Percentiles rank a stretch among this genome's conserved stretches.
These are phyloP conservation scores for Glycine latifolia DNA, from an alignment of 306 rosid genomes.

Conservation along the genomic window DNA sequence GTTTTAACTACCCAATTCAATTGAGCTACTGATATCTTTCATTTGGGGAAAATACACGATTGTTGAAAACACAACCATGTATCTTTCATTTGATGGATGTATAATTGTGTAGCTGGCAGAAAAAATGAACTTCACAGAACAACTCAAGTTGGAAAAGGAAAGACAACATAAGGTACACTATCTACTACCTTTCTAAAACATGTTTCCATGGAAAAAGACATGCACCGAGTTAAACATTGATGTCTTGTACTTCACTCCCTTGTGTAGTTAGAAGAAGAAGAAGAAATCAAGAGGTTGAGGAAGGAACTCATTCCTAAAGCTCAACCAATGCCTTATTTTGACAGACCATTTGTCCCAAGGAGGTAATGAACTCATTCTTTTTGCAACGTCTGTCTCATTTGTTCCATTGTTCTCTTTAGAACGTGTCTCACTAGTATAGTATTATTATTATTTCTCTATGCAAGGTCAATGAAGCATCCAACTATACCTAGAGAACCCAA, in stretches of 20 bases:
- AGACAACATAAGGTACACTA: constrained; percentile 73
- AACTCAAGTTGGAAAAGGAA: constrained; percentile 83
- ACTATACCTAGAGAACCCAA: constrained; percentile 84
- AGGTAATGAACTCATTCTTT: constrained; percentile 57
- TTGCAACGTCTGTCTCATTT: background rate
- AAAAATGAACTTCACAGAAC: constrained; percentile 74
- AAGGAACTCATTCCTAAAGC: constrained; percentile 94
- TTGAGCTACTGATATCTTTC: background rate
- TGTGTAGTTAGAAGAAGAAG: constrained; percentile 83
- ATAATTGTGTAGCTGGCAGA: constrained; percentile 69
- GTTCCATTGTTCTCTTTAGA: background rate
- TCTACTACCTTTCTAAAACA: too few relatives aligned
- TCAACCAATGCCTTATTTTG: constrained; percentile 99
- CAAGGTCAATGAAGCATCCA: constrained; percentile 87
- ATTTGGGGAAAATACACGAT: background rate
- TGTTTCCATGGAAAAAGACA: too few relatives aligned
- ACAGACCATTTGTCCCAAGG: constrained; percentile 92
- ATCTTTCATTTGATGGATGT: constrained; percentile 16
- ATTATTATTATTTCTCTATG: background rate
- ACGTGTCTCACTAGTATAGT: background rate
- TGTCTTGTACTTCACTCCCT: background rate
- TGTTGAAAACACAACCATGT: background rate
- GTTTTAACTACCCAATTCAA: constrained; percentile 23
- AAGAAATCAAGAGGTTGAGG: constrained; percentile 82
- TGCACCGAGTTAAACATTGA: background rate